Percentiles rank a stretch among this genome's conserved stretches.
Evolutionary conservation across 225 moss, liverwort and hornwort species (phyloP).

Genomic region (Marchantia polymorpha): DNA sequence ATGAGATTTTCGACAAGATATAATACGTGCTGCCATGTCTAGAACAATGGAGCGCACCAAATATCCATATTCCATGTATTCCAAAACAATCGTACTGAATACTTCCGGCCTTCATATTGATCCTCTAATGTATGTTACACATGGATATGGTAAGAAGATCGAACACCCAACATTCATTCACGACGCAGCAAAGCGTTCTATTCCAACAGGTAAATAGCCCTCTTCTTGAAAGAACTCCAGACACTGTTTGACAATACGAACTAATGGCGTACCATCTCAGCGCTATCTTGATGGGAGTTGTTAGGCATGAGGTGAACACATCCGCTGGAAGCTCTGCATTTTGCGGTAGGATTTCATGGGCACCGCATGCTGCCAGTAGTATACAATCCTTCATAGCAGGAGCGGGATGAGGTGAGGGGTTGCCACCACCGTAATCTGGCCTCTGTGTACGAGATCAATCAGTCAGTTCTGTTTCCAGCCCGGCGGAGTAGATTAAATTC

Average conservation of each 20-base stretch:
- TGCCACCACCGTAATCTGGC: slow-evolving; percentile 64
- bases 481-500: background rate
- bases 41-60: too few species aligned
- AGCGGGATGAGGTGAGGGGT: slow-evolving; percentile 37
- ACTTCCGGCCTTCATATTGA: too few species aligned
- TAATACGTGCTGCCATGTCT: too few species aligned
- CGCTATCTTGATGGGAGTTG: slow-evolving; percentile 98
- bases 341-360: slow-evolving; percentile 89
- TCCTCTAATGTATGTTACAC: too few species aligned
- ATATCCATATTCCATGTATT: too few species aligned
- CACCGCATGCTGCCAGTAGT: slow-evolving; percentile 90
- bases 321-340: slow-evolving; percentile 90
- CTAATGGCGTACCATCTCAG: slow-evolving; percentile 67
- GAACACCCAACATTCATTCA: too few species aligned
- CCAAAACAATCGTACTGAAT: too few species aligned
- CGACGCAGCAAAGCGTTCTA: too few species aligned
- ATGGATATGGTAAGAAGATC: too few species aligned
- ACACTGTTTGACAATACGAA: background rate
- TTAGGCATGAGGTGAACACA: slow-evolving; percentile 94
- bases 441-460: slow-evolving; percentile 46
- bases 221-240: too few species aligned
- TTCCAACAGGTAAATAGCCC: too few species aligned
- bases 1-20: too few species aligned
- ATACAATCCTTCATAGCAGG: slow-evolving; percentile 79
- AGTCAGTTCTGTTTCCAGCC: background rate